These are phyloP conservation scores for Tetradesmus obliquus DNA, from an alignment of 139 green algal genomes.

Conservation along the genomic window DNA sequence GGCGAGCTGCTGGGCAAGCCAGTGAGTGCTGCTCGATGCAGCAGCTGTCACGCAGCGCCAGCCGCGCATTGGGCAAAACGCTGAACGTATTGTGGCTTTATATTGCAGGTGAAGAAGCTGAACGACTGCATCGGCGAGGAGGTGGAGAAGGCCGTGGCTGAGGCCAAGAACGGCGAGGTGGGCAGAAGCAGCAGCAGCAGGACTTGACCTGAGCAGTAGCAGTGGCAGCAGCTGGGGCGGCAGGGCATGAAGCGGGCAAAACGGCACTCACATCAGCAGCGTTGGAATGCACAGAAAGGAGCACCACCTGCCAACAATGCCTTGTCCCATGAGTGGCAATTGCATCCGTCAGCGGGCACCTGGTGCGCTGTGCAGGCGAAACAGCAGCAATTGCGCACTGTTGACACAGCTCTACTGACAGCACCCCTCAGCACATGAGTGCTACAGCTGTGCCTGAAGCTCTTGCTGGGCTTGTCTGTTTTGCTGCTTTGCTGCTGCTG, in stretches of 20 bases:
- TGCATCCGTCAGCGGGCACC: too few species aligned
- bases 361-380: too few species aligned
- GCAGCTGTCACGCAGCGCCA: not conserved
- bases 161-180: slow-evolving; percentile 87
- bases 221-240: not conserved
- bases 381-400: too few species aligned
- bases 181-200: not conserved
- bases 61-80: not conserved
- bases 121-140: slow-evolving; percentile 96
- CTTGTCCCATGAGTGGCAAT: too few species aligned
- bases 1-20: slow-evolving; percentile 88
- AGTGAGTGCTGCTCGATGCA: slow-evolving; percentile 52
- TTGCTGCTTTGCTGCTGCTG: too few species aligned
- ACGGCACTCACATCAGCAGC: too few species aligned
- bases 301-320: not conserved
- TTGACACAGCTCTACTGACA: too few species aligned
- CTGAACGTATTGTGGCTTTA: not conserved
- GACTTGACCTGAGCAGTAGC: not conserved
- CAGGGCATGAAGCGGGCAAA: not conserved
- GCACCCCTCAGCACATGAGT: too few species aligned
- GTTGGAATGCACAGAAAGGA: not conserved
- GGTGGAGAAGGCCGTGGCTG: slow-evolving; percentile 80
- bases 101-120: slow-evolving; percentile 86
- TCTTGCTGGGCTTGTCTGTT: too few species aligned
- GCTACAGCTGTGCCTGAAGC: too few species aligned